Conservation (phyloP, 2,329 filamentous ascomycete species). For the Pseudopyricularia javanii region DNA sequence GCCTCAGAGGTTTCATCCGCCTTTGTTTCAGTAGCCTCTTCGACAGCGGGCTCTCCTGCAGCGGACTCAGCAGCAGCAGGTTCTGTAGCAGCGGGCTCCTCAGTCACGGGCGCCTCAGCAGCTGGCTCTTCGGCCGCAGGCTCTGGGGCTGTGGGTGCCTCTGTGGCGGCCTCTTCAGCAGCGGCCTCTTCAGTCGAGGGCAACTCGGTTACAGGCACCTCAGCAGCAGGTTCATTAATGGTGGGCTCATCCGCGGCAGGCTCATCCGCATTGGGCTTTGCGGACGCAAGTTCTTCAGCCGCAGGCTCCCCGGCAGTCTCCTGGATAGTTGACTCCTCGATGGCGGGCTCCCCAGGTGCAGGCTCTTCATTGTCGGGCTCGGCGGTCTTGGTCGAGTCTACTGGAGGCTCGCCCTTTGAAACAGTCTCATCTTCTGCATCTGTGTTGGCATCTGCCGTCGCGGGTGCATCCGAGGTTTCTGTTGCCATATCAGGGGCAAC, state of each 20-base stretch:
- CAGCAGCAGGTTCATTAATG: too few relatives aligned
- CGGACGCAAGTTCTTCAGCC: constrained; percentile 1
- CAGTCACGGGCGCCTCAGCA: neutral
- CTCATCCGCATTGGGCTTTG: neutral
- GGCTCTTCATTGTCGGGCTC: constrained; percentile 5
- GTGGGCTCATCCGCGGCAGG: too few relatives aligned
- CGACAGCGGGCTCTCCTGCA: neutral
- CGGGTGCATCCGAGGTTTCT: neutral
- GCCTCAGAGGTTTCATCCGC: neutral
- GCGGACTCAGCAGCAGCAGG: neutral
- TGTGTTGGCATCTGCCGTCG: too few relatives aligned
- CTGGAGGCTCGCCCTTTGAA: neutral
- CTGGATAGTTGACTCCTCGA: neutral
- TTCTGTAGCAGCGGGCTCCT: neutral
- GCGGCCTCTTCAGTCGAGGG: neutral
- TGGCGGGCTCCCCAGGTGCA: constrained; percentile 5
- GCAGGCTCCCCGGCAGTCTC: neutral
- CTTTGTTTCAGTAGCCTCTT: neutral
- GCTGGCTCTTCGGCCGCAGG: neutral
- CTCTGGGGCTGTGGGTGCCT: neutral
- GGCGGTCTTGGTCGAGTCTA: neutral
- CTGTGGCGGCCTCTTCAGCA: neutral
- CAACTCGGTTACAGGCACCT: too few relatives aligned
- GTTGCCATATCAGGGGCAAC: neutral
- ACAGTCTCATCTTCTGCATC: neutral